Evolutionary conservation across 306 rosid genomes (phyloP), one percentile per base, ranked within the genome.

Genomic region (Rosa persica): DNA sequence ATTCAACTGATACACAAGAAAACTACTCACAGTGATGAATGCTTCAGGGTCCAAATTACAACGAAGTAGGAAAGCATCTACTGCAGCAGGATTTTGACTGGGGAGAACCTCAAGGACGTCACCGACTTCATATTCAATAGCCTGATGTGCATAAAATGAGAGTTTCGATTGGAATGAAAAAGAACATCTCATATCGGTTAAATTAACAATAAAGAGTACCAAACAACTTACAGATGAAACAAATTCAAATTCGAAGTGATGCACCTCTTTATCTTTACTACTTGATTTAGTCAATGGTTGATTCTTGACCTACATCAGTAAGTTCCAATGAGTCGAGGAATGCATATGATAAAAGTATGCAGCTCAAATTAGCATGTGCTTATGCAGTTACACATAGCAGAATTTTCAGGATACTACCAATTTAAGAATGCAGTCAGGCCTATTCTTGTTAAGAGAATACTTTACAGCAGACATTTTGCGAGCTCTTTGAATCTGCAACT

Each of bases 51-150:
- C 92, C 86, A 92, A 87, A 85, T 85, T 83, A 85, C 97, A 94
- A 46, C 89, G 88, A 64, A 40, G 81, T 42, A 94, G 81, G 84
- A 90, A 94, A 67, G 91, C 86, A 80, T 92, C 93, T 57, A 92
- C 88, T 67, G 87, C 90, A 72, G 91, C 85, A 25, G 84, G 84
- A 77, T 81, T 86, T 87, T 94, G 98, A 82, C 86, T 76, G 25
- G 98, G 97, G 58, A 94, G 97, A 83, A 92, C 81, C 79, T 94
- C 98, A 61, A 94, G 87, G 74, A 83, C 78, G 72, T 89, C 97
- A 80, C 98, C 98, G 60, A 73, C 86, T 74, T 89, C 89, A 76
- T 94, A 94, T 72, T 87, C 76, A 76, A 88, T 54, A 67, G 73
- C 89, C 97, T 90, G 84, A 75, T 76, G 68, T 79, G 80, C 77